Percentiles rank a stretch among this genome's conserved stretches.
Evolutionary conservation across 2,329 filamentous ascomycete species (phyloP).

Genomic region (Huntiella omanensis): DNA sequence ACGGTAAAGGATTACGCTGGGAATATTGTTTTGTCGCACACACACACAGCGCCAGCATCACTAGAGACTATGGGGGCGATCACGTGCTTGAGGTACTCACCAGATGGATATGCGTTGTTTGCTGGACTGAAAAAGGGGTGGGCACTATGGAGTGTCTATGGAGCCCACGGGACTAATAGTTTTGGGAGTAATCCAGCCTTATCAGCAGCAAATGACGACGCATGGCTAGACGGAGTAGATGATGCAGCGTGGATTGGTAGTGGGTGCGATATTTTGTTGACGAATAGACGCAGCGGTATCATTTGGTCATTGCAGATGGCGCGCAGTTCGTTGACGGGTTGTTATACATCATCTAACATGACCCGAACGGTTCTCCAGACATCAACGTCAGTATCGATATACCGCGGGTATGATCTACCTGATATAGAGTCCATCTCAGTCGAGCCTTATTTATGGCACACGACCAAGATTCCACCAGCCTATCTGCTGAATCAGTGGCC

Average conservation of each 20-base stretch:
- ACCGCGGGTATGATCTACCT: slow-evolving; percentile 78
- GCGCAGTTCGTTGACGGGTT: slow-evolving; percentile 78
- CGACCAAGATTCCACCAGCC: slow-evolving; percentile 61
- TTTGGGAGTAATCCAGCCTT: slow-evolving; percentile 52
- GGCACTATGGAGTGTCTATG: slow-evolving; percentile 95
- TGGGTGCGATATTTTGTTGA: slow-evolving; percentile 67
- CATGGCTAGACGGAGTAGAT: slow-evolving; percentile 64
- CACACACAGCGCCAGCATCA: slow-evolving; percentile 51
- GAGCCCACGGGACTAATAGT: slow-evolving; percentile 70
- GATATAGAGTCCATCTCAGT: slow-evolving; percentile 83
- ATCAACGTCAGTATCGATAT: slow-evolving; percentile 73
- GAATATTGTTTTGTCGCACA: slow-evolving; percentile 76
- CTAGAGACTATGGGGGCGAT: slow-evolving; percentile 47
- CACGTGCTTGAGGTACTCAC: slow-evolving; percentile 67
- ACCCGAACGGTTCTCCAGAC: slow-evolving; percentile 80
- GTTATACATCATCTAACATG: slow-evolving; percentile 79
- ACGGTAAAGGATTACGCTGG: slow-evolving; percentile 83
- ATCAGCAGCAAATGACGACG: slow-evolving; percentile 50
- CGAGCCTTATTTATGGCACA: slow-evolving; percentile 90
- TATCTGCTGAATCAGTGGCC: slow-evolving; percentile 92
- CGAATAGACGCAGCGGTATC: slow-evolving; percentile 51
- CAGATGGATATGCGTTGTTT: slow-evolving; percentile 91
- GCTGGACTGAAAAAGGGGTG: slow-evolving; percentile 83
- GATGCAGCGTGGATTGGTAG: slow-evolving; percentile 75
- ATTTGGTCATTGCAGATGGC: slow-evolving; percentile 85